Evolutionary conservation across 345 rosid genomes (phyloP), one percentile per base, ranked within the genome.

Genomic region (Capsella bursapastoris): DNA sequence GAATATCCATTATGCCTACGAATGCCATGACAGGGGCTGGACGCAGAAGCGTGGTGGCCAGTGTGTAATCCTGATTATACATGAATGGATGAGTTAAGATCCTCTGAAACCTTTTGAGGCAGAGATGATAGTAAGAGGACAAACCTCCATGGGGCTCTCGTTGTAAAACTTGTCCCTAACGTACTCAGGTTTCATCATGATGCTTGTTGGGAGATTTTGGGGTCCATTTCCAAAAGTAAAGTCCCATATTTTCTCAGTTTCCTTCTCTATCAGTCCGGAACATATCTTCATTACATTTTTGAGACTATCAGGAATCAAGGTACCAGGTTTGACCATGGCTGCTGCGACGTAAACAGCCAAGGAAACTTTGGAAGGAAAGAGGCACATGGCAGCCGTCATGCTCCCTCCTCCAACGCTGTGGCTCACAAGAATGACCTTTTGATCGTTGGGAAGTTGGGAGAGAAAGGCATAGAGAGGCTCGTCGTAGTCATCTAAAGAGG

Each of bases 401-500:
- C 81, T 84, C 56, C 77, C 75, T 53, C 87, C 86, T 60, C 83
- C 86, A 3, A 79, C 76, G 29, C 89, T 82, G 14, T 86, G 89
- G 56, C 86, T 84, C 16, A 84, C 83, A 52, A 84, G 64, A 37
- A 86, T 68, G 55, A 82, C 86, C 84, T 82, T 76, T 44, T 82
- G 72, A 64, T 79, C 41, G 4, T 35, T 38, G 1, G 80, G 78
- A 71, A 86, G 79, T 50, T 71, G 63, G 48, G 77, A 72, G 41
- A 86, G 62, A 47, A 82, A 80, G 43, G 65, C 50, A 13, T 44
- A 7, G 12, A 84, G 83, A 1, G 90, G 88, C 28, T 82, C 41
- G 57, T 86, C 64, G 11, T 86, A 83, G 31, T 83, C 80, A 11
- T 84, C 61, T 14, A 82, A 75, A 75, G 78, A 53, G 74, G 40